Evolutionary conservation across 2,329 filamentous ascomycete species (phyloP), one percentile per base, ranked within the genome.

Genomic region (Diaporthe citrichinensis): DNA sequence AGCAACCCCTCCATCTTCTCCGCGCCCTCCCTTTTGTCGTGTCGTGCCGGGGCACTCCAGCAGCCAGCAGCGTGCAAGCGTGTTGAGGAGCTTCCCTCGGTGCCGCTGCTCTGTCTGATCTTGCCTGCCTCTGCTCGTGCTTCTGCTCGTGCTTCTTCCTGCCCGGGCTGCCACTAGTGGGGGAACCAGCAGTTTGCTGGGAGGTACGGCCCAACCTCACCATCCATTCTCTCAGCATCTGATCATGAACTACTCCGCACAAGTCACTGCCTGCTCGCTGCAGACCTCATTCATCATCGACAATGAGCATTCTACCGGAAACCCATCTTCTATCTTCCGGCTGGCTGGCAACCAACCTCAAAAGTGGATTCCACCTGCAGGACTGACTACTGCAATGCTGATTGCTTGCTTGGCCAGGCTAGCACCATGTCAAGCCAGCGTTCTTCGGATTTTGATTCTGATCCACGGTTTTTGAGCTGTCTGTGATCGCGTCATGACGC

Each of bases 1-100:
- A 65, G 61, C 71, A 73, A 62, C 71, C 71, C 71, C 71, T 73
- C 71, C 71, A 73, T 73, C 57, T 53, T 62, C 58, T 73, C 71
- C 71, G 71, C 46, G 49, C 59, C 57, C 71, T 49, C 57, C 71
- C 58, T 73, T 44, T 55, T 44, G 71, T 73, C 44, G 23, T 51
- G 46, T 65, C 46, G 31, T 69, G 62, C 46, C 46, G 44, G 44
- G 44, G 53, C 20, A 7, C 44, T 25, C 44, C 44, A 49, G 46
- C 46, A 17, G n/a, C 25, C 14, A 10, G 28, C 28, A 34, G 55
- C 28, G 31, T 36, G 3, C 55, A 36, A 31, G 39, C 41, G 44
- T 51, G 10, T 68, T 53, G 65, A 53, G 31, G 46, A 65, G 58
- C 71, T 73, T 34, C 34, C 71, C 55, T 57, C 36, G 53, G 41